Percentiles rank a stretch among this genome's conserved stretches.
phyloP scores from a whole-genome alignment of 192 early-diverging fungal species.

The Coemansia sp. region DNA sequence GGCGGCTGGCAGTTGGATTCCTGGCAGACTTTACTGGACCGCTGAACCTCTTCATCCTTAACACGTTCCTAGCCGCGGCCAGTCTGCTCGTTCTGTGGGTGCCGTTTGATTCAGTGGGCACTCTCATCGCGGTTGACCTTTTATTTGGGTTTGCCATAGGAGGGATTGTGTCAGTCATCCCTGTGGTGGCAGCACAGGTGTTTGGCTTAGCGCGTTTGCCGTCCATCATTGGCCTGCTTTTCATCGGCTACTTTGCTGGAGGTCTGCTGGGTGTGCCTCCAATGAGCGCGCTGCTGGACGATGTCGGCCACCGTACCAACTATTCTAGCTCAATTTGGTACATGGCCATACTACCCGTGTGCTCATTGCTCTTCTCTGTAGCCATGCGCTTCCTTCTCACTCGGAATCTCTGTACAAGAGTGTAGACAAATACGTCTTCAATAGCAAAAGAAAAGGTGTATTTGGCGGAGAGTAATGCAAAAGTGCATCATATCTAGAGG shows the following conservation, averaged over 20 bases:
- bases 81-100: conserved; percentile 48
- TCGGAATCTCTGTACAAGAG: conserved; percentile 7
- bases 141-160: conserved; percentile 51
- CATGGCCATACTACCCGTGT: conserved; percentile 43
- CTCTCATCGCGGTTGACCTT: conserved; percentile 27
- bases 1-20: conserved; percentile 39
- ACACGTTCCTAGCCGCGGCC: conserved; percentile 25
- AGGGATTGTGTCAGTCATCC: conserved; percentile 46
- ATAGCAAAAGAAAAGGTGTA: not conserved
- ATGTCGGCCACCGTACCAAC: conserved; percentile 46
- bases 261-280: conserved; percentile 47
- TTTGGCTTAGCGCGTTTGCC: conserved; percentile 49
- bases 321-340: conserved; percentile 49
- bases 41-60: conserved; percentile 40
- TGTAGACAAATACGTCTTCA: conserved; percentile 2
- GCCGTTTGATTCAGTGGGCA: conserved; percentile 37
- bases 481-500: conserved; percentile 4
- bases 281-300: conserved; percentile 47
- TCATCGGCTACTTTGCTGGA: conserved; percentile 42
- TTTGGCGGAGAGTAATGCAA: not conserved
- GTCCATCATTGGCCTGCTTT: conserved; percentile 47
- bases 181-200: conserved; percentile 43
- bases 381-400: conserved; percentile 39
- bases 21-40: conserved; percentile 38
- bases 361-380: conserved; percentile 36